Conservation (phyloP, 768 basidiomycete species). For the Obba rivulosa region DNA sequence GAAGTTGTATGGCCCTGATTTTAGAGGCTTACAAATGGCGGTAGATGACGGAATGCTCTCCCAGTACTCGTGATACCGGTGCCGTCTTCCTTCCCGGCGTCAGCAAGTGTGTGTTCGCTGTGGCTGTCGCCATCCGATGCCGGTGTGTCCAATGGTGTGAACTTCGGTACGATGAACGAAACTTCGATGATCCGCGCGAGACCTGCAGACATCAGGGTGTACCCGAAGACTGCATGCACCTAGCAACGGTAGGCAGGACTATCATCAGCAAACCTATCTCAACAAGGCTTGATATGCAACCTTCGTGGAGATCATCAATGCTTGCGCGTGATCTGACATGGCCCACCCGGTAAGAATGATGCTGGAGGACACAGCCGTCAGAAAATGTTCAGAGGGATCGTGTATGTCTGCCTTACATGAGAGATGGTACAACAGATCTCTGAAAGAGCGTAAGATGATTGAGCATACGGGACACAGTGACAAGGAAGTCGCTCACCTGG, state of each 20-base stretch:
- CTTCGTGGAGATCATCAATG: constrained; percentile 77
- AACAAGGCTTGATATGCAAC: constrained; percentile 29
- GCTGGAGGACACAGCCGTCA: constrained; percentile 28
- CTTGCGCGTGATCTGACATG: constrained; percentile 87
- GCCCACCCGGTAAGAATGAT: constrained; percentile 92
- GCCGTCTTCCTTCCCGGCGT: constrained; percentile 27
- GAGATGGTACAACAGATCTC: constrained; percentile 74
- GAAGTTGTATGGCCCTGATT: neutral
- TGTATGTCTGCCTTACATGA: constrained; percentile 52
- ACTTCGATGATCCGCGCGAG: constrained; percentile 76
- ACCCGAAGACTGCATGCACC: constrained; percentile 85
- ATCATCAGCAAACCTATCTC: neutral
- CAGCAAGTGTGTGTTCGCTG: constrained; percentile 66
- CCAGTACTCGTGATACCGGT: constrained; percentile 28
- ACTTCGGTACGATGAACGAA: constrained; percentile 57
- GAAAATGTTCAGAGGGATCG: neutral
- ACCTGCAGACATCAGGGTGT: constrained; percentile 81
- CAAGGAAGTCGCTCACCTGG: constrained; percentile 39
- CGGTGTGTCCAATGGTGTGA: constrained; percentile 22
- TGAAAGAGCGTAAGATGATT: constrained; percentile 19
- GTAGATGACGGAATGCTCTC: constrained; percentile 76
- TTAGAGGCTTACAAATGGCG: constrained; percentile 69
- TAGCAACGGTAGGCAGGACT: too few relatives aligned
- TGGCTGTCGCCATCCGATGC: constrained; percentile 42
- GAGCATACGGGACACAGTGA: neutral